Evolutionary conservation across 2,329 filamentous ascomycete genomes (phyloP).

Genomic region (Cytospora leucostoma): DNA sequence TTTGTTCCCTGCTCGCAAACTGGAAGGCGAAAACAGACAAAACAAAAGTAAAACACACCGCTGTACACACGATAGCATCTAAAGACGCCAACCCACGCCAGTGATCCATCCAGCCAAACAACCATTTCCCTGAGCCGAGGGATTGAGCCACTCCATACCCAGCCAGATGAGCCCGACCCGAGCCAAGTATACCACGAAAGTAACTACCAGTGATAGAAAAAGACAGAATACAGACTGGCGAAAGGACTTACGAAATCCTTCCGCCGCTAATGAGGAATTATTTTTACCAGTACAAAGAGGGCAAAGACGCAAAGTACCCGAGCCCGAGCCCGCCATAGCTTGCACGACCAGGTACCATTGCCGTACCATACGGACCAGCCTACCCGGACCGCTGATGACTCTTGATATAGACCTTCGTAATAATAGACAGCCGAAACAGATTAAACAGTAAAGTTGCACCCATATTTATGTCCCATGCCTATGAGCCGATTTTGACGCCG

Average conservation of each 20-base stretch:
- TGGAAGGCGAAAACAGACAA: background rate
- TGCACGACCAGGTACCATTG: background rate
- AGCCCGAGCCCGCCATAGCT: conserved; percentile 4
- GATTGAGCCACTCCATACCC: background rate
- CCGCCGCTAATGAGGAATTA: conserved; percentile 1
- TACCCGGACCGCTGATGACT: conserved; percentile 3
- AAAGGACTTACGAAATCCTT: background rate
- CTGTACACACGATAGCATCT: background rate
- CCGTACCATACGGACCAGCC: conserved; percentile 1
- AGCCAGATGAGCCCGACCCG: conserved; percentile 4
- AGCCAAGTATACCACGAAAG: conserved; percentile 13
- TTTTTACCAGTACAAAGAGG: conserved; percentile 11
- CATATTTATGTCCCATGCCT: background rate
- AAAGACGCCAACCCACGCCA: background rate
- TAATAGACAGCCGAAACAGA: conserved; percentile 2
- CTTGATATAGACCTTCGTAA: background rate
- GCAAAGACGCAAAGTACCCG: background rate
- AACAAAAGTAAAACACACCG: background rate
- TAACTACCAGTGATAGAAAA: background rate
- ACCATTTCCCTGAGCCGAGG: background rate
- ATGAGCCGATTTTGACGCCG: conserved; percentile 9
- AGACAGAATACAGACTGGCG: conserved; percentile 5
- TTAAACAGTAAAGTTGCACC: conserved; percentile 15
- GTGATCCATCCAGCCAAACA: background rate
- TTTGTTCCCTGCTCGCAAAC: background rate